Conservation (phyloP, 371 early-diverging fungal species). For the Mucor lusitanicus region DNA sequence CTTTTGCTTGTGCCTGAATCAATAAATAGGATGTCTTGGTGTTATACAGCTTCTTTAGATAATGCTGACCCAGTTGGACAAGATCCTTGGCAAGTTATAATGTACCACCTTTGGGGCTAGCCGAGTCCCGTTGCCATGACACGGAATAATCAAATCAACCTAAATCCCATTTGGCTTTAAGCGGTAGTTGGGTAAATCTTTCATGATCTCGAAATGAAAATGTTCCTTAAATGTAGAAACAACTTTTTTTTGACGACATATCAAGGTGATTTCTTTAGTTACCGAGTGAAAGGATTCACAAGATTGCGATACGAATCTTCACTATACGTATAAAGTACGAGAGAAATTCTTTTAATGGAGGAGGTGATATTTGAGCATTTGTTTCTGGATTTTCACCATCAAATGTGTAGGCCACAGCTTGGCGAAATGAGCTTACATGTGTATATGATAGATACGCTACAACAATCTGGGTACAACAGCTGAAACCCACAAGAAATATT, state of each 20-base stretch:
- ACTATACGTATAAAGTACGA: too few species aligned
- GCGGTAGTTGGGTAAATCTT: neutral
- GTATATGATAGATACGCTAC: neutral
- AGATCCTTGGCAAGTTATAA: neutral
- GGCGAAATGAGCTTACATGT: neutral
- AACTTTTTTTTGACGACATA: neutral
- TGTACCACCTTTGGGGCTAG: neutral
- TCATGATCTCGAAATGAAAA: neutral
- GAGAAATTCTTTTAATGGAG: too few species aligned
- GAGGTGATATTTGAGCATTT: neutral
- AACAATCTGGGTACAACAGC: neutral
- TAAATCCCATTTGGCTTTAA: neutral
- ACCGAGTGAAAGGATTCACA: too few species aligned
- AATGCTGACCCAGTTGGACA: neutral
- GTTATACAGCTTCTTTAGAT: neutral
- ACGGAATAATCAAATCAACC: neutral
- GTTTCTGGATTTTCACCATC: neutral
- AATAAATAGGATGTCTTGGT: neutral
- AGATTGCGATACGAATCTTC: too few species aligned
- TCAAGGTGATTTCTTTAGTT: neutral
- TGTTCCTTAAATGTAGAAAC: neutral
- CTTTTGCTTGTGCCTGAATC: neutral
- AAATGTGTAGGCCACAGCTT: neutral
- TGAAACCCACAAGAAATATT: neutral
- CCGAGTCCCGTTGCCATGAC: neutral